Evolutionary conservation across 257 asterid species (phyloP).

Genomic region (Scutellaria minor): DNA sequence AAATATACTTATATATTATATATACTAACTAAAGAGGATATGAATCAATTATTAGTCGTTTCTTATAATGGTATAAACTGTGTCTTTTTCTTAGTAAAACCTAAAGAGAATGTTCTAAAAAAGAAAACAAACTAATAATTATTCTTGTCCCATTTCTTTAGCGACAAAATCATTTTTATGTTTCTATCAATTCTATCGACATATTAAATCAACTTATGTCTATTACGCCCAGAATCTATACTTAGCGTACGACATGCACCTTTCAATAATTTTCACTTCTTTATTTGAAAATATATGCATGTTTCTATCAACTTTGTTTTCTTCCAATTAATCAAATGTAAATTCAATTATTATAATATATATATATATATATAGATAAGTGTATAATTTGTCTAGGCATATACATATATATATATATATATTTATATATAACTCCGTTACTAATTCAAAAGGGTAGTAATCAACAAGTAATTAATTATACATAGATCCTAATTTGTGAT

Average conservation of each 20-base stretch:
- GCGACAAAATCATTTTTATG: conserved; percentile 4
- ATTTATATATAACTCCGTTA: too few relatives aligned
- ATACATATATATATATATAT: too few relatives aligned
- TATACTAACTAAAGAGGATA: too few relatives aligned
- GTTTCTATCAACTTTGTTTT: neutral
- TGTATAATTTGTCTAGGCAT: too few relatives aligned
- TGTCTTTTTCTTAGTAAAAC: neutral
- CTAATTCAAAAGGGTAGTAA: too few relatives aligned
- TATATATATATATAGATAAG: too few relatives aligned
- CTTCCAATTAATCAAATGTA: too few relatives aligned
- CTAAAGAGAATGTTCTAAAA: conserved; percentile 18
- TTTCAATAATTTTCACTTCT: neutral
- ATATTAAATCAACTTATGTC: neutral
- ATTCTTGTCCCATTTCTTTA: neutral
- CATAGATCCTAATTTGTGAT: too few relatives aligned
- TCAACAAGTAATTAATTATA: too few relatives aligned
- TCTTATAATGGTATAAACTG: neutral
- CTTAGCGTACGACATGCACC: conserved; percentile 14
- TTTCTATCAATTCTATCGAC: neutral
- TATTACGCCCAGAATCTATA: conserved; percentile 2
- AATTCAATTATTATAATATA: too few relatives aligned
- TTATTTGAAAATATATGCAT: neutral
- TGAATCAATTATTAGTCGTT: neutral
- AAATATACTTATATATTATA: too few relatives aligned
- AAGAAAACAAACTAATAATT: neutral